Conservation (phyloP, 345 rosid species). For the Eucalyptus erythrocorys region DNA sequence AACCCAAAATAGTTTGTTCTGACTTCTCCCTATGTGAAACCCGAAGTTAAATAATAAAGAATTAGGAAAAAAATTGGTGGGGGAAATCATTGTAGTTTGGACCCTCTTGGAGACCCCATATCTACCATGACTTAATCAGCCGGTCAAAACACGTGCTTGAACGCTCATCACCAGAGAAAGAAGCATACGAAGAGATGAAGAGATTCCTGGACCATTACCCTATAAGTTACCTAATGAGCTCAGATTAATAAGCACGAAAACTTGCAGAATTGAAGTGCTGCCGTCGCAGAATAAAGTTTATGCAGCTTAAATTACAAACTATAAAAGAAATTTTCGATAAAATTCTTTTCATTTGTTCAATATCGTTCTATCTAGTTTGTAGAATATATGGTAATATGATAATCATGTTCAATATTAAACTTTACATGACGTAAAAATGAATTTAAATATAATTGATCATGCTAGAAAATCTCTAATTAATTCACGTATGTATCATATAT, state of each 20-base stretch:
- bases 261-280: background rate
- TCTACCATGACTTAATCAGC: background rate
- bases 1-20: background rate
- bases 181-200: background rate
- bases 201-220: background rate
- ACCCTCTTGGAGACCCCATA: background rate
- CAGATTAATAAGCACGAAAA: background rate
- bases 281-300: background rate
- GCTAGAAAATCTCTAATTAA: background rate
- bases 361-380: background rate
- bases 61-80: background rate
- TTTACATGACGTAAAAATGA: too few relatives aligned
- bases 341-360: too few relatives aligned
- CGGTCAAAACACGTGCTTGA: background rate
- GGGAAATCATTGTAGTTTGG: background rate
- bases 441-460: background rate
- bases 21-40: background rate
- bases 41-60: too few relatives aligned
- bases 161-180: background rate
- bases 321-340: too few relatives aligned
- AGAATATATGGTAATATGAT: background rate
- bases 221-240: too few relatives aligned
- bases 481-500: too few relatives aligned
- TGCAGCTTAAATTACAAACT: background rate
- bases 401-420: too few relatives aligned